phyloP scores from a whole-genome alignment of 768 basidiomycete genomes.

The Trametes cingulata region DNA sequence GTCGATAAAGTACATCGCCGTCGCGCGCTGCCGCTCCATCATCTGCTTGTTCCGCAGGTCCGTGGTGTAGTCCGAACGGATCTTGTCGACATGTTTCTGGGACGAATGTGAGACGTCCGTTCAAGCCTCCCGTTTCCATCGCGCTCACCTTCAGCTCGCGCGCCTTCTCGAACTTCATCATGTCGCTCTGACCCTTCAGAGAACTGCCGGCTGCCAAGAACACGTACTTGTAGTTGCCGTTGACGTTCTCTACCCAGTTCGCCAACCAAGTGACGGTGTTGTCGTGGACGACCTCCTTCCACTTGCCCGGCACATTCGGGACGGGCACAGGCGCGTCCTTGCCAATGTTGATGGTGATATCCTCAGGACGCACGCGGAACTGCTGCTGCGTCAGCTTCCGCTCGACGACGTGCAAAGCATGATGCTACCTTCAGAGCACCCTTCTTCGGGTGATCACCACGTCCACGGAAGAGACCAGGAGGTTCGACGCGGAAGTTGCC shows the following conservation, averaged over 20 bases:
- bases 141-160: constrained; percentile 83
- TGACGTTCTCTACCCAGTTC: constrained; percentile 98
- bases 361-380: constrained; percentile 90
- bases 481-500: constrained; percentile 99
- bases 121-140: not conserved
- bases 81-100: constrained; percentile 87
- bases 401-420: not conserved
- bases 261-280: constrained; percentile 99
- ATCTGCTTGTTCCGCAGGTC: constrained; percentile 91
- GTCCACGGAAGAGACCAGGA: constrained; percentile 96
- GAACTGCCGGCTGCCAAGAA: constrained; percentile 98
- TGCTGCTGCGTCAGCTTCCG: constrained; percentile 31
- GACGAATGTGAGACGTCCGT: constrained; percentile 7
- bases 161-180: constrained; percentile 97
- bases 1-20: constrained; percentile 99
- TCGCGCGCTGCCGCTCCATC: constrained; percentile 96
- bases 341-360: constrained; percentile 95
- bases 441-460: constrained; percentile 98
- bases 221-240: constrained; percentile 94
- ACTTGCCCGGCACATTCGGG: constrained; percentile 91
- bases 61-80: constrained; percentile 82
- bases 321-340: constrained; percentile 68
- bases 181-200: constrained; percentile 97
- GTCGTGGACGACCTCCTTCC: constrained; percentile 88
- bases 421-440: constrained; percentile 81